Conservation (phyloP, 805 yeast species). For the Dipodascus albidus region DNA sequence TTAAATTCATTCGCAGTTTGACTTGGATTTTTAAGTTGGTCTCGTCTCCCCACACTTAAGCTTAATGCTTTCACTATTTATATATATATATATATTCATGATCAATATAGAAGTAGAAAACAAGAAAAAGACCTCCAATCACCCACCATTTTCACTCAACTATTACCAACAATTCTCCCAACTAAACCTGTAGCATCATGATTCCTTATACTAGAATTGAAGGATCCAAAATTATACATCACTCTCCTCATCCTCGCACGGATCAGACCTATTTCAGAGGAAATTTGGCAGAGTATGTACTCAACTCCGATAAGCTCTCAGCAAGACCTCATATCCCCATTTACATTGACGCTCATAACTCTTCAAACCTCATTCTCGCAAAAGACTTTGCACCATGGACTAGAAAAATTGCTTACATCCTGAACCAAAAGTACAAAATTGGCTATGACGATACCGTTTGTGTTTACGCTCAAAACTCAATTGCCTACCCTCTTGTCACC, state of each 20-base stretch:
- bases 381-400: conserved; percentile 10
- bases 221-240: not conserved
- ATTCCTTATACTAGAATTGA: not conserved
- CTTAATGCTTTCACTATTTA: too few relatives aligned
- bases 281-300: conserved; percentile 12
- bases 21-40: too few relatives aligned
- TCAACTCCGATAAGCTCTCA: conserved; percentile 8
- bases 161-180: not conserved
- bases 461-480: conserved; percentile 20
- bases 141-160: not conserved
- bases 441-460: conserved; percentile 21
- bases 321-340: conserved; percentile 8
- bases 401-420: conserved; percentile 13
- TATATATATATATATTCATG: too few relatives aligned
- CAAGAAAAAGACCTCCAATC: too few relatives aligned
- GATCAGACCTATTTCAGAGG: conserved; percentile 5
- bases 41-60: too few relatives aligned
- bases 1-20: too few relatives aligned
- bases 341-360: conserved; percentile 16
- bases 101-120: too few relatives aligned
- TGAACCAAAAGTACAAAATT: conserved; percentile 15
- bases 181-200: too few relatives aligned
- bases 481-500: conserved; percentile 22
- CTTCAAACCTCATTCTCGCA: conserved; percentile 9
- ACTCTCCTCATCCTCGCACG: not conserved